Evolutionary conservation across 75 land plant genomes (phyloP).

Genomic region (Sequoia sempervirens): DNA sequence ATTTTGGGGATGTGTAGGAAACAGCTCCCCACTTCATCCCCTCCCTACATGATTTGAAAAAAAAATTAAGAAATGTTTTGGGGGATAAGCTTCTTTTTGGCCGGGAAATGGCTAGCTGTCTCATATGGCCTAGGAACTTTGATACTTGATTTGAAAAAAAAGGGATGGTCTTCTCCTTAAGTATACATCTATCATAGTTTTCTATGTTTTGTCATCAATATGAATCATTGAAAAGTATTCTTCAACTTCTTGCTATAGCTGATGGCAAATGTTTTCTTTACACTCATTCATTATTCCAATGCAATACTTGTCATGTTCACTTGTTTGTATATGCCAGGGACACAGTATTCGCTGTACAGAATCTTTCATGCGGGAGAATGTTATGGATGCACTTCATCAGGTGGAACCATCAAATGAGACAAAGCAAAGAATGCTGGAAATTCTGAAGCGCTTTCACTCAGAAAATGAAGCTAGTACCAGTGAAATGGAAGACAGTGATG

Average conservation of each 20-base stretch:
- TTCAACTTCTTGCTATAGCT: background rate
- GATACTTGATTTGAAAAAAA: too few relatives aligned
- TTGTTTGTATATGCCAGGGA: constrained; percentile 32
- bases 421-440: constrained; percentile 61
- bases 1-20: too few relatives aligned
- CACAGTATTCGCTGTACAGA: constrained; percentile 89
- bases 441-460: constrained; percentile 53
- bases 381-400: constrained; percentile 58
- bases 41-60: too few relatives aligned
- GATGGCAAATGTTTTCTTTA: background rate
- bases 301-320: background rate
- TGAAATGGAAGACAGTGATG: constrained; percentile 22
- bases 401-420: constrained; percentile 41
- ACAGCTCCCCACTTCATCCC: too few relatives aligned
- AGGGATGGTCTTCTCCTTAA: too few relatives aligned
- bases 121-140: too few relatives aligned
- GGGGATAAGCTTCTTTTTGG: too few relatives aligned
- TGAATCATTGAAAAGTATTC: background rate
- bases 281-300: background rate
- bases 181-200: background rate
- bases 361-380: constrained; percentile 87
- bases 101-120: too few relatives aligned
- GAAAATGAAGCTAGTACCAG: constrained; percentile 28
- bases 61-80: too few relatives aligned
- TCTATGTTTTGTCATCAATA: background rate